phyloP scores from a whole-genome alignment of 306 rosid genomes.

The Pueraria montana region DNA sequence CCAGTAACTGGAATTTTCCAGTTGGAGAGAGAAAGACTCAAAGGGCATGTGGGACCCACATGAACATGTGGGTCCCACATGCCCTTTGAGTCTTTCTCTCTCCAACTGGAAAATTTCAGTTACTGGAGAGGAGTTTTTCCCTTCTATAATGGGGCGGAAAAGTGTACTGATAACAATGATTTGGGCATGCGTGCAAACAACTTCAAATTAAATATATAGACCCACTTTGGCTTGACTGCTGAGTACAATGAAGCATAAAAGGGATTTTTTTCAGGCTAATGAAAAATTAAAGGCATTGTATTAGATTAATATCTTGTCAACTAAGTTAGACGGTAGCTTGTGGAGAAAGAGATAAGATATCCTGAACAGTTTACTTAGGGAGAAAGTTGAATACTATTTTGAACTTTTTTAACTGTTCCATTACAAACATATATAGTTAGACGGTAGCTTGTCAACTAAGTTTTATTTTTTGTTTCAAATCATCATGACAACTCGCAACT shows the following conservation, averaged over 20 bases:
- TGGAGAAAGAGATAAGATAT: conserved; percentile 34
- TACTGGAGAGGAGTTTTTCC: too few species aligned
- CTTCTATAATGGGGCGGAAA: too few species aligned
- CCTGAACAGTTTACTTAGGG: background rate
- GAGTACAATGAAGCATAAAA: background rate
- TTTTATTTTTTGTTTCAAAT: too few species aligned
- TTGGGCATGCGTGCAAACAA: conserved; percentile 44
- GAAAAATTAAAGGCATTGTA: background rate
- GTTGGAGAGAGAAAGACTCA: too few species aligned
- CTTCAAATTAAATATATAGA: conserved; percentile 6
- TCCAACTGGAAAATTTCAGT: too few species aligned
- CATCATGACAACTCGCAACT: too few species aligned
- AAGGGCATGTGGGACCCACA: too few species aligned
- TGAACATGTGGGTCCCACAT: too few species aligned
- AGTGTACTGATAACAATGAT: conserved; percentile 9
- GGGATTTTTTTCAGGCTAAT: background rate
- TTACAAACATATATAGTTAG: too few species aligned
- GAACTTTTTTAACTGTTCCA: background rate
- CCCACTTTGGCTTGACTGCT: background rate
- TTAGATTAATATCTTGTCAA: conserved; percentile 20
- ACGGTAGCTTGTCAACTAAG: too few species aligned
- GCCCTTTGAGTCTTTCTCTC: too few species aligned
- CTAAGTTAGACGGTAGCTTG: background rate
- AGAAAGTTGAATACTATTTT: conserved; percentile 3
- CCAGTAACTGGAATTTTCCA: too few species aligned